Conservation (phyloP, 2,329 filamentous ascomycete species). For the Penicillium sp. region DNA sequence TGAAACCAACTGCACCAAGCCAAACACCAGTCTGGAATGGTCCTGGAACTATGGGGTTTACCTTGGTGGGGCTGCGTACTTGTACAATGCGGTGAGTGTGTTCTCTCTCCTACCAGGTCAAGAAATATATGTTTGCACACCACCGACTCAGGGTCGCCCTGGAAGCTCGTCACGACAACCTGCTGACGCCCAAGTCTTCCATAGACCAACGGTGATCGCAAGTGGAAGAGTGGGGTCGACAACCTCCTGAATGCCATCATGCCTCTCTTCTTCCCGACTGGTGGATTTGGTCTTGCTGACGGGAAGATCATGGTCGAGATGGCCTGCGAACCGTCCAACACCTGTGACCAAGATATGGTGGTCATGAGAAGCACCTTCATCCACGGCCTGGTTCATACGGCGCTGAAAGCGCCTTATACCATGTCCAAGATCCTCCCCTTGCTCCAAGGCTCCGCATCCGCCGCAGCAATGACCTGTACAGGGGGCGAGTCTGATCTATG, state of each 20-base stretch:
- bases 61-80: conserved; percentile 52
- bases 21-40: conserved; percentile 47
- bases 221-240: conserved; percentile 53
- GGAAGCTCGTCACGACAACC: too few species aligned
- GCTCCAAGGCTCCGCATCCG: conserved; percentile 52
- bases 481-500: conserved; percentile 28
- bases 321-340: conserved; percentile 55
- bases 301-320: conserved; percentile 59
- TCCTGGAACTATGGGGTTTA: conserved; percentile 51
- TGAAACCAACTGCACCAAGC: conserved; percentile 46
- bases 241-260: conserved; percentile 47
- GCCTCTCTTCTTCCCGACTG: conserved; percentile 45
- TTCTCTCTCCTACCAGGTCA: too few species aligned
- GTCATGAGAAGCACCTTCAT: conserved; percentile 65
- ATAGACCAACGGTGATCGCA: conserved; percentile 30
- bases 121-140: too few species aligned
- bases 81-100: conserved; percentile 56
- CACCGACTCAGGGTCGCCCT: too few species aligned
- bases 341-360: conserved; percentile 63
- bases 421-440: conserved; percentile 50
- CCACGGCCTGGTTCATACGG: conserved; percentile 56
- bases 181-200: too few species aligned
- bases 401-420: conserved; percentile 57
- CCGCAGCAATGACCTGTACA: conserved; percentile 57
- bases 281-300: conserved; percentile 29